Base-by-base conservation (phyloP, 2,329 filamentous ascomycete species). In the Reticulascus tulasneorum region DNA sequence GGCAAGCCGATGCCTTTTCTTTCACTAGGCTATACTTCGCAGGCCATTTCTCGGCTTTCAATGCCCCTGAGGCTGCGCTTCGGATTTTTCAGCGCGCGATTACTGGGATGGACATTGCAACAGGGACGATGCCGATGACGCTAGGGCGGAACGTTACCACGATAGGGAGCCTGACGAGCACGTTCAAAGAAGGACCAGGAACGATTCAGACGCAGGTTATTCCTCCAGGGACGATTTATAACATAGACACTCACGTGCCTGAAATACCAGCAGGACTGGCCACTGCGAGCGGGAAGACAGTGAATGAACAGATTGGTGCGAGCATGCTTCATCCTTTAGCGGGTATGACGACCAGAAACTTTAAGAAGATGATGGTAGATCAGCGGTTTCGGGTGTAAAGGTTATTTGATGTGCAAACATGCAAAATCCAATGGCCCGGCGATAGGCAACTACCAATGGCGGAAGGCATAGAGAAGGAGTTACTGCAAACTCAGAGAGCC, bases 51-150 rank as follows among this genome's bases (percentile, higher is more conserved):
- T 33, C 38, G 5, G 38, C 23, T 1, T 40, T 37, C 5, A 37
- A 32, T n/a, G 33, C 36, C 23, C 38, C 38, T 3, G 38, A 40
- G 23, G 38, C 38, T 0, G 23, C 38, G 2, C 34, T 37, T 4
- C n/a, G 38, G 5, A 37, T 40, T 5, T 34, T 37, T 11, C 24
- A 37, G 17, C 28, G 29, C 12, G 29, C 32, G 6, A 33, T 40
- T 18, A 32, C 21, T 8, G 38, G 38, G 1, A 34, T 40, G 5
- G 38, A 40, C 13, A 37, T 40, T n/a, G 38, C 38, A 5, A 37
- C 33, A 2, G 39, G 30, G 2, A 29, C 20, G 33, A 40, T 2
- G 9, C 16, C 28, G 1, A 40, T 37, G 38, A 18, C 17, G 9
- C 17, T 40, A 4, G 38, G 38, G 9, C 24, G 12, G 24, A 33